phyloP scores from a whole-genome alignment of 768 basidiomycete genomes.

The Pisolithus tinctorius region DNA sequence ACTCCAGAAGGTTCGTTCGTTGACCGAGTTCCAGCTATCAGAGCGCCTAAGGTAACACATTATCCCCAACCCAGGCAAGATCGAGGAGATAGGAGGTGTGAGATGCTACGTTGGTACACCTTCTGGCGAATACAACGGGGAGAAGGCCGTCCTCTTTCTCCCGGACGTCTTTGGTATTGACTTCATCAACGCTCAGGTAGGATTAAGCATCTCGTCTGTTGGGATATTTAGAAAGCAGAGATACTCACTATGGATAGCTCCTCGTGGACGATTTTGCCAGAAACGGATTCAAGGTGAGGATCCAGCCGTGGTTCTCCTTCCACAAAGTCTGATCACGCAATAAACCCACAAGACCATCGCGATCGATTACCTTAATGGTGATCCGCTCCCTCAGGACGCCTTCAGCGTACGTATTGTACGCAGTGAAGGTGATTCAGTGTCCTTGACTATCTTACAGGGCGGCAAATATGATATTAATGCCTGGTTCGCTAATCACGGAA shows the following conservation, averaged over 20 bases:
- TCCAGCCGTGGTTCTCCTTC: not conserved
- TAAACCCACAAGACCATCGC: conserved; percentile 14
- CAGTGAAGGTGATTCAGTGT: not conserved
- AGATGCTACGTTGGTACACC: conserved; percentile 38
- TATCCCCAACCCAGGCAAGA: conserved; percentile 21
- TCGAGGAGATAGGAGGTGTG: conserved; percentile 32
- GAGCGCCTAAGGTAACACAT: no score
- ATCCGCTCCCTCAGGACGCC: conserved; percentile 22
- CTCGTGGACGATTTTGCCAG: conserved; percentile 30
- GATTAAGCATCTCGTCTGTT: not conserved
- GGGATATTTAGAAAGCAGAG: no score
- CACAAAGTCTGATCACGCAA: not conserved
- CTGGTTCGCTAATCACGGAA: conserved; percentile 41
- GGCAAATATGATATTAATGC: conserved; percentile 18
- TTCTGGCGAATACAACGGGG: conserved; percentile 25
- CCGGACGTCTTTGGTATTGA: conserved; percentile 18
- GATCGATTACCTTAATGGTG: conserved; percentile 33
- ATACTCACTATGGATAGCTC: conserved; percentile 14
- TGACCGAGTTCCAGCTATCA: not conserved
- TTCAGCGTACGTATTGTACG: conserved; percentile 4
- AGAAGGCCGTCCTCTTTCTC: conserved; percentile 33
- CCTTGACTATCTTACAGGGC: conserved; percentile 6
- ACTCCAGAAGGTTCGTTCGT: not conserved
- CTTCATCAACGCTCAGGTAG: not conserved
- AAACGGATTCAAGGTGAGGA: conserved; percentile 32